Base-by-base conservation (phyloP, 768 basidiomycete genomes). In the Tulasnella sp. region DNA sequence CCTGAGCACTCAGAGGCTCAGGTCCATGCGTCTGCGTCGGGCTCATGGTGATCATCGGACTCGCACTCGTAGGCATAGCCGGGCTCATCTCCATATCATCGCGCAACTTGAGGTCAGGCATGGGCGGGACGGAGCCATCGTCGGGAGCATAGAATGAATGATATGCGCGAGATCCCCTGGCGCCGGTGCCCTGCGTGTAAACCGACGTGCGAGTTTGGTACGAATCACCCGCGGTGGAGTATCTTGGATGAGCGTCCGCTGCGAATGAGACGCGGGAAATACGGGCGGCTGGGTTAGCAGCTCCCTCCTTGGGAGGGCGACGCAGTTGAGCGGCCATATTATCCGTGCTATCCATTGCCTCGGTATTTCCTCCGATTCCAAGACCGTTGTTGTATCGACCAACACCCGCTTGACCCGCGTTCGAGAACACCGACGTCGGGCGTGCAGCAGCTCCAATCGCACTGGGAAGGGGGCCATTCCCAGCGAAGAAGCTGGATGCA, bases 221-320 rank as follows among this genome's bases (percentile, higher is more conserved):
- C 1, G 51, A 50, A 19, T 48, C 51, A 19, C 34, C 58, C 13
- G 34, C 21, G 27, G 49, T 23, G 47, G 48, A 42, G 27, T 30
- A n/a, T 15, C 45, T 44, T 19, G 63, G 47, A 43, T 54, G 60
- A 26, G 47, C 52, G 24, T 64, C 63, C 11, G 64, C 50, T 24
- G 64, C 64, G 54, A 64, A 64, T 27, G 63, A 64, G 43, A 64
- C 56, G n/a, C 64, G 55, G 23, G 64, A 64, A n/a, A 51, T 42
- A 44, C 64, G 56, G 10, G 63, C 62, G 17, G 54, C 2, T 5
- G 43, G 56, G 34, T 41, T 51, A 21, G n/a, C 11, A 8, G 56
- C 43, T 24, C 32, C 34, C 34, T 38, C 34, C 15, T 38, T 27
- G 41, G 50, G 24, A n/a, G 60, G 44, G 41, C 45, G 56, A 60